Percentiles rank a stretch among this genome's conserved stretches.
phyloP scores from a whole-genome alignment of 768 basidiomycete genomes.

The Lactarius hengduanensis region DNA sequence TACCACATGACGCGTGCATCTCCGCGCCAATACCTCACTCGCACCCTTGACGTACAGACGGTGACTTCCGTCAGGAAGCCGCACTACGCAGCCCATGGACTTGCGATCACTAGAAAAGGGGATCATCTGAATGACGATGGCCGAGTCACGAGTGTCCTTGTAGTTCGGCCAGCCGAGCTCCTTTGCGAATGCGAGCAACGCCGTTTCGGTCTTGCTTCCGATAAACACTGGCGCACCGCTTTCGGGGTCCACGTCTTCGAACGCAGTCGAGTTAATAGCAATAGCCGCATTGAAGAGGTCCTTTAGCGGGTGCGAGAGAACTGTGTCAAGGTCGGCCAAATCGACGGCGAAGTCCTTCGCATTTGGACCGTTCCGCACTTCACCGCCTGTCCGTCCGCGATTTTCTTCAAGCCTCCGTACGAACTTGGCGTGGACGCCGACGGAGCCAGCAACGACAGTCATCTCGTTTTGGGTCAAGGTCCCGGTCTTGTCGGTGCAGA shows the following conservation, averaged over 20 bases:
- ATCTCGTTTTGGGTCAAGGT: constrained; percentile 95
- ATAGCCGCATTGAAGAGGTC: constrained; percentile 82
- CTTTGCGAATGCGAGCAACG: constrained; percentile 81
- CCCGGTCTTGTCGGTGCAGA: constrained; percentile 96
- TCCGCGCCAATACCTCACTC: constrained; percentile 85
- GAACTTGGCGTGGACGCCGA: constrained; percentile 94
- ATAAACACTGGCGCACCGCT: constrained; percentile 64
- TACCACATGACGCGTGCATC: constrained; percentile 70
- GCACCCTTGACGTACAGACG: constrained; percentile 91
- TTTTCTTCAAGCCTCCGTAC: constrained; percentile 77
- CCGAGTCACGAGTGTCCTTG: constrained; percentile 58
- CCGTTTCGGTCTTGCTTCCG: constrained; percentile 95
- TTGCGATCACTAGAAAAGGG: constrained; percentile 95
- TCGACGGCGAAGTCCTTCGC: constrained; percentile 84
- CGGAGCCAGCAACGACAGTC: constrained; percentile 93
- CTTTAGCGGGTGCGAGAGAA: constrained; percentile 59
- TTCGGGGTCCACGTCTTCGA: constrained; percentile 72
- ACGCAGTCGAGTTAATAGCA: constrained; percentile 91
- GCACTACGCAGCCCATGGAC: constrained; percentile 89
- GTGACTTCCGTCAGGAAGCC: constrained; percentile 49
- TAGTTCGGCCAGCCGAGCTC: constrained; percentile 77
- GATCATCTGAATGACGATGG: constrained; percentile 76
- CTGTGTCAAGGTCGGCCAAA: constrained; percentile 60
- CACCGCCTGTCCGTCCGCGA: constrained; percentile 65
- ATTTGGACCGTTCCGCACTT: constrained; percentile 44